These are phyloP conservation scores for Mucor lusitanicus DNA, from an alignment of 371 early-diverging fungal genomes.

Conservation along the genomic window DNA sequence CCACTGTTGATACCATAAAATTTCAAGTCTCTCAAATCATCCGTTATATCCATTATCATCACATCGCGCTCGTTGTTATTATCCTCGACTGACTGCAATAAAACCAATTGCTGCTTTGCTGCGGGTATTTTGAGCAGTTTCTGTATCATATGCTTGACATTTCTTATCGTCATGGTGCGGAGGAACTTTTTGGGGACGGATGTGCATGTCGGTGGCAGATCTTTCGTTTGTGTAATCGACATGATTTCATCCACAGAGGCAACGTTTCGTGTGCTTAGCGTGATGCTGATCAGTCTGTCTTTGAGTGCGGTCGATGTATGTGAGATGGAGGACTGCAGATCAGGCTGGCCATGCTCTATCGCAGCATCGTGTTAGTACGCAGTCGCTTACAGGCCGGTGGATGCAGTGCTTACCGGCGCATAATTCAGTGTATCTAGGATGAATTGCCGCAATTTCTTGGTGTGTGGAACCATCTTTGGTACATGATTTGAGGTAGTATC, in stretches of 20 bases:
- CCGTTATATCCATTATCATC: conserved; percentile 39
- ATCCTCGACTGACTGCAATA: conserved; percentile 14
- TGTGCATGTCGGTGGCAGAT: conserved; percentile 26
- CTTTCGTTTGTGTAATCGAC: conserved; percentile 10
- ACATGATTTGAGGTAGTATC: conserved; percentile 68
- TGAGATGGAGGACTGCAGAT: conserved; percentile 30
- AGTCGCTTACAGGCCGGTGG: no score
- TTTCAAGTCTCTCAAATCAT: conserved; percentile 47
- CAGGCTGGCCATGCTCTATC: conserved; percentile 57
- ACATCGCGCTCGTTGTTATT: conserved; percentile 1
- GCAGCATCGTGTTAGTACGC: background rate
- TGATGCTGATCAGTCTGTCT: conserved; percentile 59
- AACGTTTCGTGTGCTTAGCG: conserved; percentile 18
- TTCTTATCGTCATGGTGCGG: conserved; percentile 45
- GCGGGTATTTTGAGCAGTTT: conserved; percentile 40
- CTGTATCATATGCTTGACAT: conserved; percentile 42
- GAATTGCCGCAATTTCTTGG: conserved; percentile 37
- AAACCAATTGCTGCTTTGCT: conserved; percentile 32
- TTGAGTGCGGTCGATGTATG: conserved; percentile 57
- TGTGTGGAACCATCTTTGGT: conserved; percentile 40
- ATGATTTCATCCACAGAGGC: background rate
- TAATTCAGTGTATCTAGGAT: conserved; percentile 62
- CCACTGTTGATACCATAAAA: conserved; percentile 38
- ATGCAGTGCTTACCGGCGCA: conserved; percentile 41
- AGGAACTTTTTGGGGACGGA: conserved; percentile 51